phyloP scores from a whole-genome alignment of 2,329 filamentous ascomycete species.

The Colletotrichum spaethianum region DNA sequence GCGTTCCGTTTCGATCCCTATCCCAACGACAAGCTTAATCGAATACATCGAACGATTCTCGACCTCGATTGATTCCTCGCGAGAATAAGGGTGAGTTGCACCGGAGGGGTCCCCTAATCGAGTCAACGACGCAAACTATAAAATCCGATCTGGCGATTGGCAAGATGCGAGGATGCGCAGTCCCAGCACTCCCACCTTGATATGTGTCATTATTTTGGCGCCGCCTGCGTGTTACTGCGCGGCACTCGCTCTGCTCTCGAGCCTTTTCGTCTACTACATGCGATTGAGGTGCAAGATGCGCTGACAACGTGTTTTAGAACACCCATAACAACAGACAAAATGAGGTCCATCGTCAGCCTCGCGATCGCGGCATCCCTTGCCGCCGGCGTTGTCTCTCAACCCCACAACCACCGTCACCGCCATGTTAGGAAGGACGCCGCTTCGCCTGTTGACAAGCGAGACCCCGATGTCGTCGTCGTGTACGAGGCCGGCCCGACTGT shows the following conservation, averaged over 20 bases:
- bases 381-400: slow-evolving; percentile 68
- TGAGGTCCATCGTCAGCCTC: slow-evolving; percentile 66
- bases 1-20: slow-evolving; percentile 24
- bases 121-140: not conserved
- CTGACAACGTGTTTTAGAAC: slow-evolving; percentile 20
- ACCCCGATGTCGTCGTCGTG: slow-evolving; percentile 63
- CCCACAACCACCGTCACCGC: slow-evolving; percentile 71
- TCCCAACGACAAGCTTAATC: slow-evolving; percentile 9
- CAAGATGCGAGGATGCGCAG: not conserved
- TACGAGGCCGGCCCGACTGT: slow-evolving; percentile 73
- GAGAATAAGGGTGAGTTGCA: slow-evolving; percentile 30
- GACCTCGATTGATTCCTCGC: slow-evolving; percentile 17
- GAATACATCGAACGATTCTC: slow-evolving; percentile 22
- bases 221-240: not conserved
- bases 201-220: not conserved
- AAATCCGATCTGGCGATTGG: not conserved
- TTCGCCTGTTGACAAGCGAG: slow-evolving; percentile 64
- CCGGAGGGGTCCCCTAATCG: not conserved
- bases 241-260: not conserved
- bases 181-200: not conserved
- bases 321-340: slow-evolving; percentile 45
- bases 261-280: not conserved
- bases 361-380: slow-evolving; percentile 68
- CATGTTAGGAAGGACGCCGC: slow-evolving; percentile 69
- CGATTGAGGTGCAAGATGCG: slow-evolving; percentile 1